A percentile compares a stretch with the other conserved stretches of the same genome.
Conservation (phyloP, 176 grass and related monocot genomes). For the Carex littledalei region DNA sequence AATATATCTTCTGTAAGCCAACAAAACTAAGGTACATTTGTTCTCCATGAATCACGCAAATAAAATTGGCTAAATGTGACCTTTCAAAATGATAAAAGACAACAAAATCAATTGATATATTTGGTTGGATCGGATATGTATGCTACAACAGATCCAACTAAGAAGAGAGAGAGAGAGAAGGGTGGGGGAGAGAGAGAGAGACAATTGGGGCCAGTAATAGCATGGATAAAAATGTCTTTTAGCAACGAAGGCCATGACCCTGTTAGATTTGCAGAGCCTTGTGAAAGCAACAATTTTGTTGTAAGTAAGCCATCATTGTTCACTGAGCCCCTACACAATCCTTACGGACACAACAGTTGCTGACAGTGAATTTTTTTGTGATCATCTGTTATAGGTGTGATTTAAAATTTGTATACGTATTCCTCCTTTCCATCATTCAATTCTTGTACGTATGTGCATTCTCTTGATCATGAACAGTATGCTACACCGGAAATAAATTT, state of each 20-base stretch:
- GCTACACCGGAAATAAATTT: conserved; percentile 24
- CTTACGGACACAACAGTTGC: conserved; percentile 26
- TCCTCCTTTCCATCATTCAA: conserved; percentile 62
- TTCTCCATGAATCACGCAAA: not conserved
- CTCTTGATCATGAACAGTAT: conserved; percentile 35
- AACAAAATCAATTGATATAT: conserved; percentile 24
- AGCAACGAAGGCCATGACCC: conserved; percentile 43
- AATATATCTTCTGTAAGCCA: not conserved
- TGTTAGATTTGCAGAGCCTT: conserved; percentile 73
- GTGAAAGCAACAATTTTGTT: conserved; percentile 75
- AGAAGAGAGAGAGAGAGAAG: conserved; percentile 7
- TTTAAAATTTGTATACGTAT: conserved; percentile 62
- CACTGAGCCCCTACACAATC: conserved; percentile 44
- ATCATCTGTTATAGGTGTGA: conserved; percentile 41
- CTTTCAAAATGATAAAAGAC: conserved; percentile 3
- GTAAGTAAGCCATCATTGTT: conserved; percentile 41
- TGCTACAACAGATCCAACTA: conserved; percentile 4
- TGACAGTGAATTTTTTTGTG: conserved; percentile 32
- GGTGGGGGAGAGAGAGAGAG: not conserved
- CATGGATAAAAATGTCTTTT: conserved; percentile 59
- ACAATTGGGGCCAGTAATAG: conserved; percentile 45
- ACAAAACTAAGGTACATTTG: not conserved
- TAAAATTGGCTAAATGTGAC: not conserved
- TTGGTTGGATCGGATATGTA: conserved; percentile 19
- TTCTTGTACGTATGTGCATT: conserved; percentile 3